A percentile compares a stretch with the other conserved stretches of the same genome.
These are phyloP conservation scores for Xanthoceras sorbifolium DNA, from an alignment of 345 rosid species.

Conservation along the genomic window DNA sequence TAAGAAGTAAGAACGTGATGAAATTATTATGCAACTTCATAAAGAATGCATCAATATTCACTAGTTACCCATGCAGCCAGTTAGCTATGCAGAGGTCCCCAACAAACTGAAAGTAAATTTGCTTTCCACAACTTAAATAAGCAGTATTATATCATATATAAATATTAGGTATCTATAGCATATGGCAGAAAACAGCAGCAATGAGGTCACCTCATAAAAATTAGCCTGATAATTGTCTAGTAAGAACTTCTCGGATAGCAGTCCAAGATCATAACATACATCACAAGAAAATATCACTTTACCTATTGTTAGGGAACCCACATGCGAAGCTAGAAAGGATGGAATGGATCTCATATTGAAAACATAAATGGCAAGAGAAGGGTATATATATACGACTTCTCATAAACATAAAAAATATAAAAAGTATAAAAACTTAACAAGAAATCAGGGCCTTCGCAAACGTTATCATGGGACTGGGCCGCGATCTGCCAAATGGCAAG, in stretches of 20 bases:
- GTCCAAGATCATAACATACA: neutral
- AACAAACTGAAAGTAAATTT: neutral
- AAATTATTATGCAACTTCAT: neutral
- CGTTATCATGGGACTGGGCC: too few relatives aligned
- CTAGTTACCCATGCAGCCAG: slow-evolving; percentile 3
- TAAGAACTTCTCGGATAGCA: neutral
- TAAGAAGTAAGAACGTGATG: neutral
- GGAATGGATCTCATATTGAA: too few relatives aligned
- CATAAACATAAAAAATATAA: too few relatives aligned
- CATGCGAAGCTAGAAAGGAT: too few relatives aligned
- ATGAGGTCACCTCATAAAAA: neutral
- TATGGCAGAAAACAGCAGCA: neutral
- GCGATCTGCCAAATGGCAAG: too few relatives aligned
- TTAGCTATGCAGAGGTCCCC: neutral
- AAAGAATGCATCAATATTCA: neutral
- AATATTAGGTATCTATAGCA: neutral
- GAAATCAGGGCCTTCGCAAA: too few relatives aligned
- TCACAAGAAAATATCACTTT: neutral
- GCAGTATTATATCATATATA: neutral
- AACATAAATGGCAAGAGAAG: too few relatives aligned
- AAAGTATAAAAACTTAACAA: too few relatives aligned
- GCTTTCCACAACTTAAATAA: neutral
- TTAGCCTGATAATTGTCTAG: neutral
- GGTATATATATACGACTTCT: too few relatives aligned
- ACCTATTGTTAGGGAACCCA: too few relatives aligned